A percentile compares a stretch with the other conserved stretches of the same genome.
Conservation (phyloP, 805 yeast genomes). For the Candida adriatica region DNA sequence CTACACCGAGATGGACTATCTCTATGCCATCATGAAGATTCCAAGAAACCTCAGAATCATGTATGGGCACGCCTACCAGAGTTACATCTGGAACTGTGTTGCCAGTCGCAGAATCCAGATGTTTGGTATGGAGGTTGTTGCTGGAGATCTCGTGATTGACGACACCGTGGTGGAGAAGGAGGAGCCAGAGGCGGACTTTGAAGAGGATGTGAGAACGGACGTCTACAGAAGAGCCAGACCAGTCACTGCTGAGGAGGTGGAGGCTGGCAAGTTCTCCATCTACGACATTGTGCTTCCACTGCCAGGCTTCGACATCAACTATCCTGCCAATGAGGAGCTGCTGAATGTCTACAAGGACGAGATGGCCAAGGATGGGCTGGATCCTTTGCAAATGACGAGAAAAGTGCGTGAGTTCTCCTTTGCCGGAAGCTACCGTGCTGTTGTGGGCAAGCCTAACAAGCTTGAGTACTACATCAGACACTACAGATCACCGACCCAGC, state of each 20-base stretch:
- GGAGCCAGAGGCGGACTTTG: conserved; percentile 45
- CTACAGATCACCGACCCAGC: conserved; percentile 60
- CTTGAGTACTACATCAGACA: conserved; percentile 56
- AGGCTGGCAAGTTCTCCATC: conserved; percentile 50
- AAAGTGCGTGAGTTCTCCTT: conserved; percentile 83
- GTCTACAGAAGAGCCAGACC: conserved; percentile 61
- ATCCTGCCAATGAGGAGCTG: conserved; percentile 65
- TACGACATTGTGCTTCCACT: conserved; percentile 90
- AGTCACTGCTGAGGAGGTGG: conserved; percentile 68
- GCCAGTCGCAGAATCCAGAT: conserved; percentile 69
- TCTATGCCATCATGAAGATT: conserved; percentile 77
- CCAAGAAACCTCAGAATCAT: conserved; percentile 89
- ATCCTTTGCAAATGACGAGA: conserved; percentile 81
- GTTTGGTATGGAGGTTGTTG: conserved; percentile 63
- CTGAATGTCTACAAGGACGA: conserved; percentile 55
- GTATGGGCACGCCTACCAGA: conserved; percentile 97
- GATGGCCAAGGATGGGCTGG: conserved; percentile 77
- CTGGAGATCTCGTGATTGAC: conserved; percentile 71
- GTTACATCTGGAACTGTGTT: conserved; percentile 88
- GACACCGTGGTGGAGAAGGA: conserved; percentile 15
- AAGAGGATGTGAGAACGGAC: conserved; percentile 62
- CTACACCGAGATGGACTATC: conserved; percentile 49
- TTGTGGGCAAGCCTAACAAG: conserved; percentile 59
- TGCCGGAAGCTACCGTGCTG: conserved; percentile 80
- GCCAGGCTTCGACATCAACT: conserved; percentile 89